phyloP scores from a whole-genome alignment of 2,329 filamentous ascomycete species.

The Orbilia javanica region DNA sequence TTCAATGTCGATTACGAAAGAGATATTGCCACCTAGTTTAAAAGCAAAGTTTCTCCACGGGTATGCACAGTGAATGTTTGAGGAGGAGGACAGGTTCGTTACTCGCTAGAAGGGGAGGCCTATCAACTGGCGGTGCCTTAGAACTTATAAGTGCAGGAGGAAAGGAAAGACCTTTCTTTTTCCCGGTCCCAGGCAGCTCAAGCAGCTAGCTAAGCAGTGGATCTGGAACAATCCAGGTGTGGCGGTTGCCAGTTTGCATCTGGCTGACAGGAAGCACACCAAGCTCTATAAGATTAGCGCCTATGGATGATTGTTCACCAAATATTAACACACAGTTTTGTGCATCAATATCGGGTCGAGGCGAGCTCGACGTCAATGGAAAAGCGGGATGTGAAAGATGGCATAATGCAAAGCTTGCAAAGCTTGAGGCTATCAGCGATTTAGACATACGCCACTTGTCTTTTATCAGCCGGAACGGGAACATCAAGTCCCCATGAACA shows the following conservation, averaged over 20 bases:
- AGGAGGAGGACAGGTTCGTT: constrained; percentile 23
- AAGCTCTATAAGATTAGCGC: constrained; percentile 37
- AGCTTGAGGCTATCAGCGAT: no score
- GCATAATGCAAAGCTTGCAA: not conserved
- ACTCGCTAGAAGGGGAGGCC: constrained; percentile 27
- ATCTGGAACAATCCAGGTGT: constrained; percentile 53
- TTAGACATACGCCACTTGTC: not conserved
- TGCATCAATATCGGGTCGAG: not conserved
- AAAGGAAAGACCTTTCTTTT: constrained; percentile 39
- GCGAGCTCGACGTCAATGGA: no score
- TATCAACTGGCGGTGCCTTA: constrained; percentile 42
- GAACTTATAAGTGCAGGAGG: constrained; percentile 47
- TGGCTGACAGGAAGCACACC: constrained; percentile 12
- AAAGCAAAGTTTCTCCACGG: constrained; percentile 13
- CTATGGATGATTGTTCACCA: not conserved
- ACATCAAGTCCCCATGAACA: not conserved
- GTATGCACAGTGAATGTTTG: constrained; percentile 35
- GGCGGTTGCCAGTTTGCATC: constrained; percentile 38
- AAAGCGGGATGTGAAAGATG: not conserved
- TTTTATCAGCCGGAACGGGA: not conserved
- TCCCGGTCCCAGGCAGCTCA: constrained; percentile 33
- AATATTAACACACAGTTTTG: not conserved
- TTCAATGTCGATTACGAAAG: constrained; percentile 14
- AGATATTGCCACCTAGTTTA: not conserved
- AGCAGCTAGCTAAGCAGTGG: constrained; percentile 30